Base-by-base conservation (phyloP, 2,329 filamentous ascomycete genomes). In the Neofusicoccum cordaticola region DNA sequence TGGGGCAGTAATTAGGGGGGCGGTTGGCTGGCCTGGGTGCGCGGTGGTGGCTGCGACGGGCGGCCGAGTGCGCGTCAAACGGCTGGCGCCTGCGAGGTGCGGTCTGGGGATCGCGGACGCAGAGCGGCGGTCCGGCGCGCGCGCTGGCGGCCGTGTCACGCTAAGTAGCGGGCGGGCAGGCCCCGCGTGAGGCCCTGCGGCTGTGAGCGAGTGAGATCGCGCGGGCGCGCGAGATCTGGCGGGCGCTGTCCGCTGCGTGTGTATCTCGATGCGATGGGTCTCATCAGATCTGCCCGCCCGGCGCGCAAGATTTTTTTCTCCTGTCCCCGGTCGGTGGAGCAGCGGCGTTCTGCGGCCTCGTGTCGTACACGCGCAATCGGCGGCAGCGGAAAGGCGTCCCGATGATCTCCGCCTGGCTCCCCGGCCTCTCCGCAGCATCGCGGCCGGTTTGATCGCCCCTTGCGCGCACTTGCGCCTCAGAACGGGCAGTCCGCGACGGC, bases 221-320 rank as follows among this genome's bases (percentile, higher is more conserved):
- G 52, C 37, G 52, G 52, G 53, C 53, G 22, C 41, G 39, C 44
- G 8, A 58, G 56, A 37, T 37, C 31, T 37, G 31, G 50, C 15
- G 50, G n/a, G 34, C 34, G 50, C 34, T 12, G 12, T 27, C 42
- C 27, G 27, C 52, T 57, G 52, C 56, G 56, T 58, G 39, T 58
- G 39, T 60, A 60, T 60, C 56, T 60, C 56, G 56, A 60, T 60
- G 56, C 56, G 56, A 60, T 60, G 56, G 56, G 56, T 60, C 56
- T 47, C 56, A 60, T 60, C 56, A 60, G 56, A 60, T 60, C 56
- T 56, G 22, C 48, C 27, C 47, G 47, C 47, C 37, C 47, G 51
- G 34, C 22, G 22, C 52, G 37, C 37, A 7, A 22, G 52, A 57
- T 44, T 57, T 60, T 60, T 47, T 60, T 27, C 7, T 8, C n/a